Evolutionary conservation across 2,329 filamentous ascomycete genomes (phyloP).

Genomic region (Hypoxylon sp.): DNA sequence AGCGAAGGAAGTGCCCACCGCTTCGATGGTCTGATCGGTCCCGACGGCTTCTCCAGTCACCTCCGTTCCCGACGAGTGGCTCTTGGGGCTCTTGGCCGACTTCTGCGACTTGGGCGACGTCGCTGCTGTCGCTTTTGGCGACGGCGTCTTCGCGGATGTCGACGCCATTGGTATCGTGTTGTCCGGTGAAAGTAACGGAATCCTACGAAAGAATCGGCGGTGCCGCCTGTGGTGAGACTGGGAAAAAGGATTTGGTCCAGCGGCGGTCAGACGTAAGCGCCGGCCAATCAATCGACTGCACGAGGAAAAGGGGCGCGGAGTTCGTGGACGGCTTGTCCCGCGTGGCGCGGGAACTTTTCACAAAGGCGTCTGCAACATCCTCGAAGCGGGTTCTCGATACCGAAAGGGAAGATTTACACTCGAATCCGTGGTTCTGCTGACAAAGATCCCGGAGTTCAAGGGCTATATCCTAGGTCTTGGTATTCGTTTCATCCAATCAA

Average conservation of each 20-base stretch:
- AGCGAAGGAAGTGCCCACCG: conserved; percentile 9
- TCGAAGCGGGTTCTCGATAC: neutral
- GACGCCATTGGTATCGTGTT: conserved; percentile 23
- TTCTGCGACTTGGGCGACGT: conserved; percentile 12
- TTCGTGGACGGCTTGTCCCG: conserved; percentile 25
- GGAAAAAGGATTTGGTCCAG: conserved; percentile 14
- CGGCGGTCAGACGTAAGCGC: conserved; percentile 16
- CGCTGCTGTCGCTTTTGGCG: conserved; percentile 20
- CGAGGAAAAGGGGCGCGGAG: conserved; percentile 20
- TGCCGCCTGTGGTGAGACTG: conserved; percentile 6
- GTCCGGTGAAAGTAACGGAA: conserved; percentile 4
- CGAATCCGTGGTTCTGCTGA: conserved; percentile 15
- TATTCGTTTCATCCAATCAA: conserved; percentile 27
- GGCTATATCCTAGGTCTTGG: conserved; percentile 21
- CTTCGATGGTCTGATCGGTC: conserved; percentile 28
- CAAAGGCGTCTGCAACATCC: conserved; percentile 9
- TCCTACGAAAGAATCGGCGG: conserved; percentile 15
- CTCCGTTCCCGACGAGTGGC: conserved; percentile 15
- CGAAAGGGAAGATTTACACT: conserved; percentile 5
- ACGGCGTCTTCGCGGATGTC: conserved; percentile 22
- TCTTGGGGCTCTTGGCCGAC: conserved; percentile 7
- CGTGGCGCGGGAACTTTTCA: conserved; percentile 21
- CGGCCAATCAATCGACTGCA: conserved; percentile 12
- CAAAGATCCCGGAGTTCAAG: conserved; percentile 19
- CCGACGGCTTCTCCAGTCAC: conserved; percentile 15